A percentile compares a stretch with the other conserved stretches of the same genome.
Evolutionary conservation across 805 yeast genomes (phyloP).

Genomic region (Starmera dryadoides): DNA sequence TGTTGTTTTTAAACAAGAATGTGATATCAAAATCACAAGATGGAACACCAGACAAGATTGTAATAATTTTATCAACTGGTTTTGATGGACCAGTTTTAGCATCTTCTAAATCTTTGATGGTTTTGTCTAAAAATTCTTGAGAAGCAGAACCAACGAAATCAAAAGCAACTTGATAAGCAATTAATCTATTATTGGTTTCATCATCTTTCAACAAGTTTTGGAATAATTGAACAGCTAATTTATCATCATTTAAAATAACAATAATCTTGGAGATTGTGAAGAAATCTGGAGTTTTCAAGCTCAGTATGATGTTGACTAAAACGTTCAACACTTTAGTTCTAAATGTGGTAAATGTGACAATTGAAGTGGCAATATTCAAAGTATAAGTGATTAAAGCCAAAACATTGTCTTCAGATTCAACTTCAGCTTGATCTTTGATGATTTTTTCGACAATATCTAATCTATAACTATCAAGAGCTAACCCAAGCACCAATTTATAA

Average conservation of each 20-base stretch:
- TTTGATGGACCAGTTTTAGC: conserved; percentile 20
- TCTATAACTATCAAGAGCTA: conserved; percentile 82
- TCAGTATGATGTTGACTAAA: conserved; percentile 53
- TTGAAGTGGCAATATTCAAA: conserved; percentile 62
- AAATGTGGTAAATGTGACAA: conserved; percentile 58
- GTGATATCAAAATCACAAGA: conserved; percentile 90
- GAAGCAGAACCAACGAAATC: conserved; percentile 89
- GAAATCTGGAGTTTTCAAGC: conserved; percentile 65
- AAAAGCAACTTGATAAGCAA: conserved; percentile 91
- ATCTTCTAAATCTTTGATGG: conserved; percentile 34
- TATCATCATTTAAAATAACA: conserved; percentile 76
- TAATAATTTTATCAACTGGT: conserved; percentile 39
- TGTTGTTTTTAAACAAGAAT: conserved; percentile 77
- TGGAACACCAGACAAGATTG: conserved; percentile 84
- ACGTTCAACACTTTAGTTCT: conserved; percentile 56
- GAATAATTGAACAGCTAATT: conserved; percentile 64
- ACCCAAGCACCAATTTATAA: conserved; percentile 77
- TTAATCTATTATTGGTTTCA: conserved; percentile 38
- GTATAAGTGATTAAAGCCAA: conserved; percentile 63
- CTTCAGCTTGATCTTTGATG: conserved; percentile 31
- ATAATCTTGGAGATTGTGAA: conserved; percentile 79
- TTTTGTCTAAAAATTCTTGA: conserved; percentile 70
- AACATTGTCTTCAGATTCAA: conserved; percentile 44
- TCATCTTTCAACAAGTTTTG: conserved; percentile 41
- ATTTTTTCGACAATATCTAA: conserved; percentile 68